Base-by-base conservation (phyloP, 805 yeast species). In the Yarrowia divulgata region DNA sequence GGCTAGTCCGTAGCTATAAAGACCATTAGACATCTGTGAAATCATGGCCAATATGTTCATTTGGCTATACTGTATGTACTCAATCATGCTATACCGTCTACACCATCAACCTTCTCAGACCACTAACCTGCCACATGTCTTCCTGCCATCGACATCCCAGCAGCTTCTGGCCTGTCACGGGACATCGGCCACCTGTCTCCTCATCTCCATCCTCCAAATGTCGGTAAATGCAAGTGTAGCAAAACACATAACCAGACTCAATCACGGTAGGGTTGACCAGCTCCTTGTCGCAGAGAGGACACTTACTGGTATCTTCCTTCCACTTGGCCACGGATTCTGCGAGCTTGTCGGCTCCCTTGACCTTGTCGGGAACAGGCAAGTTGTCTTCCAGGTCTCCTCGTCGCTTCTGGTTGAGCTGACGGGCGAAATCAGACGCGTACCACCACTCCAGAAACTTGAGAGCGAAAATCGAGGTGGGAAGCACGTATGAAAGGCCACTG, bases 371-470 rank as follows among this genome's bases (percentile, higher is more conserved):
- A 23, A 70, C 54, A 0, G 74, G 73, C 37, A 74, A 68, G 35
- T 71, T 74, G 42, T 73, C 74, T 14, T 71, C 77, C 42, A 32
- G 23, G n/a, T 71, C 64, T 23, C 72, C 68, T 57, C 77, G 58
- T 35, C 74, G 46, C 58, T 82, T 83, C 69, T 84, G 85, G 32
- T 85, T 82, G 70, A 89, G 74, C 74, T 85, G 85, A 4, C 84
- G 78, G 3, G 91, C 87, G 75, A 91, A 85, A 70, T 90, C 91
- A 16, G 93, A 87, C 34, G 90, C 85, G 71, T 87, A 87, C 96
- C 97, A 93, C 97, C 98, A 93, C 77, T 93, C 98, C 43, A 92
- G 81, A 73, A 93, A 91, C 78, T 92, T 91, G 71, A 93, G 82
- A 32, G 88, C 75, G 75, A 94, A 93, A 66, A 93, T 89, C 1